Base-by-base conservation (phyloP, 2,329 filamentous ascomycete genomes). In the Ceratocystis colombiana region DNA sequence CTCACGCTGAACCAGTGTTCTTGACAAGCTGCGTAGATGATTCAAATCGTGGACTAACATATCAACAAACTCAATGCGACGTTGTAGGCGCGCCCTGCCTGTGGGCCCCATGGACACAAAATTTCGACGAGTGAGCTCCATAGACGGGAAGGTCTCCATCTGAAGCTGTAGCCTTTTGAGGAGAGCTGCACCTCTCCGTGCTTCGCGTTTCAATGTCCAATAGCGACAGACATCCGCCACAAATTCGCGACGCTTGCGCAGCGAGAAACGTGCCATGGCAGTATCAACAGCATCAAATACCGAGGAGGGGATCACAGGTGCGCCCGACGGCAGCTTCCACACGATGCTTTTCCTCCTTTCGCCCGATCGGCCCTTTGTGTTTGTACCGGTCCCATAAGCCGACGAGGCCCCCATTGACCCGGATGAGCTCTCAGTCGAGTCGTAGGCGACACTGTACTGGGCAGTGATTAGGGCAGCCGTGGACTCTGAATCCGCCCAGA, bases 201-300 rank as follows among this genome's bases (percentile, higher is more conserved):
- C 89, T 75, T 99, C 94, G 66, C 94, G 85, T 77, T 99, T 99
- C 69, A 99, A 76, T 0, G 94, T 97, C 94, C 94, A 99, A 76
- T 97, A 99, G 71, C 90, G 91, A 77, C 93, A 97, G 1, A 89
- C 89, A 75, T 96, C 93, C 67, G 90, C 88, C 1, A 95, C 87
- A 74, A 90, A 99, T 68, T 96, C 92, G 73, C 95, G 96, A 64
- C 91, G 85, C 73, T 94, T 95, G 37, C 88, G 85, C 67, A 85
- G 78, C 45, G 84, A 84, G 74, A 97, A 97, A 61, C 90, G 86
- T 69, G 87, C 84, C 44, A 99, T 81, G 0, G 92, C 89, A 57
- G 84, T 84, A 71, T 96, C 89, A 25, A 99, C 90, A 33, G 88
- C 86, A 70, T 93, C 88, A 69, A 91, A 91, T 2, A 97, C 88